Conservation (phyloP, 331 rosid genomes). For the Malus hybrid region DNA sequence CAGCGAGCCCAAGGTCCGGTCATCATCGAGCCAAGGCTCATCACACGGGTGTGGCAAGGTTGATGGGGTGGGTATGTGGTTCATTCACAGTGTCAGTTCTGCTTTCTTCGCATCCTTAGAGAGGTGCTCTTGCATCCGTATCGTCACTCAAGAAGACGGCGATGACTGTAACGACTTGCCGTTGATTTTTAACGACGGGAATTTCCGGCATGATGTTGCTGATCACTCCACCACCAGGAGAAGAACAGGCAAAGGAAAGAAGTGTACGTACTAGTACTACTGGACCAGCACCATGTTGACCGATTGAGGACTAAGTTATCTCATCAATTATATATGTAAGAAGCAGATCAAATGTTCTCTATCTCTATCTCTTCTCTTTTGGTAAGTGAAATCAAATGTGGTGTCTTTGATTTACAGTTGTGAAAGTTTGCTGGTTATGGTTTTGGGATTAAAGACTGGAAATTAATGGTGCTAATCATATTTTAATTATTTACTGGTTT, state of each 20-base stretch:
- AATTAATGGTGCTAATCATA: background rate
- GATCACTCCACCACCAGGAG: slow-evolving; percentile 28
- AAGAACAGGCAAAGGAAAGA: slow-evolving; percentile 52
- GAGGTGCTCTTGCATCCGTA: slow-evolving; percentile 70
- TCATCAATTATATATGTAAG: background rate
- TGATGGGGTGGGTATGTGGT: slow-evolving; percentile 72
- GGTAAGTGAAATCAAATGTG: slow-evolving; percentile 30
- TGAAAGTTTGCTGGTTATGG: slow-evolving; percentile 8
- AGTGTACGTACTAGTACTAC: background rate
- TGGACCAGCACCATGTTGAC: background rate
- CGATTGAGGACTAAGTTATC: background rate
- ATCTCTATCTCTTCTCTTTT: background rate
- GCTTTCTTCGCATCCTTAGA: slow-evolving; percentile 70
- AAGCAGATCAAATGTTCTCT: background rate
- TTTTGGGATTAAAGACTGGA: slow-evolving; percentile 1
- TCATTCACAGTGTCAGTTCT: slow-evolving; percentile 49
- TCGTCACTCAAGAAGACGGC: slow-evolving; percentile 46
- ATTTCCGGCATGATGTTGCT: slow-evolving; percentile 30
- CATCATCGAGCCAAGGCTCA: slow-evolving; percentile 29
- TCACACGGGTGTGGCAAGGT: slow-evolving; percentile 38
- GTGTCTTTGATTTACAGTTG: slow-evolving; percentile 6
- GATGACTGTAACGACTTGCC: slow-evolving; percentile 67
- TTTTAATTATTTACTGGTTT: background rate
- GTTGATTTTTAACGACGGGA: slow-evolving; percentile 60
- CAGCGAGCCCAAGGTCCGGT: slow-evolving; percentile 21